Evolutionary conservation across 1,139 yeast genomes (phyloP), one percentile per base, ranked within the genome.

Genomic region (Taphrina communis): DNA sequence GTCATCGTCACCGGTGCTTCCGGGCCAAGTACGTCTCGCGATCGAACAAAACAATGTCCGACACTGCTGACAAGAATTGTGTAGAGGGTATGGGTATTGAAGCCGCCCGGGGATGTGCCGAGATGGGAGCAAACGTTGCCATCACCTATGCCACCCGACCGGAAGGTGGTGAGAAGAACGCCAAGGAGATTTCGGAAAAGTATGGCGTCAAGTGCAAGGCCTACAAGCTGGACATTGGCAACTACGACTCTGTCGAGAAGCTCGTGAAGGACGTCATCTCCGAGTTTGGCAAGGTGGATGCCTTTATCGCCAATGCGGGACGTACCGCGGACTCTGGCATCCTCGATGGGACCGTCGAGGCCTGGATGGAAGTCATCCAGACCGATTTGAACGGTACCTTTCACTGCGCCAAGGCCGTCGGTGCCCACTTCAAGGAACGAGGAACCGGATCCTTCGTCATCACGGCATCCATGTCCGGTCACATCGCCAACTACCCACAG

Each of bases 381-480:
- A 82, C 88, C 72, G 93, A 89, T 75, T 80, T 90, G 73, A 87
- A 86, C 75, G 93, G 94, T 36, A 90, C 88, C 41, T 90, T 87
- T 81, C 88, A 88, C 80, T 83, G 89, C 76, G 88, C 94, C 73
- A 88, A 87, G 79, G 78, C 80, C 58, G 86, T 87, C 69, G 97
- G 97, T 67, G 81, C 82, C 73, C 81, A 88, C 73, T 91, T 92
- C 82, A 84, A 86, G 79, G 81, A 85, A 80, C 86, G 88, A 72
- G 88, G 89, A 21, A 73, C 71, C 71, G 97, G 97, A 41, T 88
- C 95, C 0, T 82, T 90, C 73, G 85, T 91, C 75, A 84, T 90
- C 77, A 91, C 97, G 35, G 95, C 96, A 14, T 89, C 96, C 57
- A 91, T 92, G 92, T 89, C 96, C 46, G 97, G 94, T 36, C 88